phyloP scores from a whole-genome alignment of 1,139 yeast genomes.

The Meyerozyma athensensis region DNA sequence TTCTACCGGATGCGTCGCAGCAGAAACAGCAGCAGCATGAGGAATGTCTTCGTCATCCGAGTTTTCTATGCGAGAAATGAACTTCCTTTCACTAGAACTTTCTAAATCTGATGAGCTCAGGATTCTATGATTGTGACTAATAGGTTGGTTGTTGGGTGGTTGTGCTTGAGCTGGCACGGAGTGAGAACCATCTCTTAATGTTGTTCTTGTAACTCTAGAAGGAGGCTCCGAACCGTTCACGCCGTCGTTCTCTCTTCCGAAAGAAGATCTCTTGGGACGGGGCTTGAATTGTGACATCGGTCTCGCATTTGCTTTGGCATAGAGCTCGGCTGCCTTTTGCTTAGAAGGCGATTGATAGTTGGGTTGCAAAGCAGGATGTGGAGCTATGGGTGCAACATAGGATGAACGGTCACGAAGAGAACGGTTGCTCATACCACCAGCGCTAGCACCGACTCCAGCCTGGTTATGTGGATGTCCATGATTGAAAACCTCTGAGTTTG shows the following conservation, averaged over 20 bases:
- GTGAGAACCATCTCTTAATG: neutral
- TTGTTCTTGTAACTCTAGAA: conserved; percentile 1
- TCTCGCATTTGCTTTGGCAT: conserved; percentile 44
- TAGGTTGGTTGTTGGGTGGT: neutral
- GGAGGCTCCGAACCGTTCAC: conserved; percentile 4
- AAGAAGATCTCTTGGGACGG: conserved; percentile 48
- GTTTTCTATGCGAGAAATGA: conserved; percentile 50
- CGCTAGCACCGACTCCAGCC: conserved; percentile 5
- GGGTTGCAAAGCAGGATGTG: conserved; percentile 39
- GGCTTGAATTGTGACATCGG: conserved; percentile 39
- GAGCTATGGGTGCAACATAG: conserved; percentile 40
- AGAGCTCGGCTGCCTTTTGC: conserved; percentile 43
- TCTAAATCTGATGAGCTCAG: neutral
- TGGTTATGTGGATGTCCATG: conserved; percentile 2
- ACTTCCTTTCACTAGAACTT: conserved; percentile 5
- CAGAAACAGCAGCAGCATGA: conserved; percentile 5
- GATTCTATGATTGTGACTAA: conserved; percentile 11
- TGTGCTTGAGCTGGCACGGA: conserved; percentile 7
- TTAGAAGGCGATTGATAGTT: conserved; percentile 42
- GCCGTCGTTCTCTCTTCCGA: conserved; percentile 32
- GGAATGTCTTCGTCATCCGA: conserved; percentile 45
- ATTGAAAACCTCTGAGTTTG: conserved; percentile 7
- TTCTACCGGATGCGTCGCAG: no score
- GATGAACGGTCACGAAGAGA: conserved; percentile 26
- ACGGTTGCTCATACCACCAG: conserved; percentile 27